A percentile compares a stretch with the other conserved stretches of the same genome.
These are phyloP conservation scores for Podosphaera xanthii DNA, from an alignment of 2,329 filamentous ascomycete genomes.

Conservation along the genomic window DNA sequence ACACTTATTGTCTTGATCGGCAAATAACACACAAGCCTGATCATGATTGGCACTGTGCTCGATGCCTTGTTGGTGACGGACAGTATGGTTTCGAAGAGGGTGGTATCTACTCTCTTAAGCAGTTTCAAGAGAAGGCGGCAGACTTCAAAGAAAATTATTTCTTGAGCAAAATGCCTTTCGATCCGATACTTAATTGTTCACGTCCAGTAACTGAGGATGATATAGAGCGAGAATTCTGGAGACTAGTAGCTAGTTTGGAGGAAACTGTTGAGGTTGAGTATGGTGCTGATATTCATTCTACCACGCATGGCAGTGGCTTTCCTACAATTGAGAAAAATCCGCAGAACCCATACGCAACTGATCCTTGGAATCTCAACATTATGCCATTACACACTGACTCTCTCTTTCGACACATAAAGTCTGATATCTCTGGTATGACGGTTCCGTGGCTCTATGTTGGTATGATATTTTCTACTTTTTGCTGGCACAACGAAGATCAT, in stretches of 20 bases:
- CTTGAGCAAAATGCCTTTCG: constrained; percentile 68
- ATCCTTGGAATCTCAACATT: constrained; percentile 91
- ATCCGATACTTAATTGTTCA: constrained; percentile 60
- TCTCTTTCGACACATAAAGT: constrained; percentile 90
- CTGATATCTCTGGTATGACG: constrained; percentile 96
- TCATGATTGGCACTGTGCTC: constrained; percentile 84
- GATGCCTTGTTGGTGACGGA: constrained; percentile 84
- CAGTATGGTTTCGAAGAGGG: constrained; percentile 97
- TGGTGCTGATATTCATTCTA: constrained; percentile 92
- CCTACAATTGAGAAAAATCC: constrained; percentile 85
- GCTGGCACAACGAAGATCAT: constrained; percentile 98
- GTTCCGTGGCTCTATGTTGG: constrained; percentile 98
- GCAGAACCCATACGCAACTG: constrained; percentile 61
- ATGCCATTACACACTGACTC: constrained; percentile 79
- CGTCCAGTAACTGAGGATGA: constrained; percentile 79
- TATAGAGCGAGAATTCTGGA: constrained; percentile 92
- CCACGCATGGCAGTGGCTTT: constrained; percentile 91
- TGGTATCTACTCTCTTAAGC: constrained; percentile 77
- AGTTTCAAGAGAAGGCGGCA: constrained; percentile 89
- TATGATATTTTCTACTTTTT: constrained; percentile 99
- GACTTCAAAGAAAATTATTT: constrained; percentile 93
- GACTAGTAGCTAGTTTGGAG: constrained; percentile 75
- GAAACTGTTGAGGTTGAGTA: constrained; percentile 97
- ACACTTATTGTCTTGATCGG: constrained; percentile 74
- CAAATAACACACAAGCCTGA: constrained; percentile 57